phyloP scores from a whole-genome alignment of 371 early-diverging fungal species.

The Mucor velutinosus region DNA sequence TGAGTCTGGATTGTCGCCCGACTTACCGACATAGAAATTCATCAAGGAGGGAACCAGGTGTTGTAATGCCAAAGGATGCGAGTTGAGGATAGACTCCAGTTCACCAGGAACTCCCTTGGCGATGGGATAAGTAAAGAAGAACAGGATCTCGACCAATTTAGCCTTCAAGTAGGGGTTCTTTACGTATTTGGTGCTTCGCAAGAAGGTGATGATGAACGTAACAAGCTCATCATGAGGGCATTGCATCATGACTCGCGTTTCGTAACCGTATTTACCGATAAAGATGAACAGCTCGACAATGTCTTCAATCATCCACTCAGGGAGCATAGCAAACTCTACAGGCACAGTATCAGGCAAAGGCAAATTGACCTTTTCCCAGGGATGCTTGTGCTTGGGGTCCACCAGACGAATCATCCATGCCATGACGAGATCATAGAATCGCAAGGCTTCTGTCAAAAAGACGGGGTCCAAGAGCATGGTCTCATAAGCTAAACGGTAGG shows the following conservation, averaged over 20 bases:
- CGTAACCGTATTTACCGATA: conserved; percentile 62
- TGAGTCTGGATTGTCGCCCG: no score
- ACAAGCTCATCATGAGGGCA: conserved; percentile 72
- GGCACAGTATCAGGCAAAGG: conserved; percentile 61
- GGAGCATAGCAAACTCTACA: conserved; percentile 75
- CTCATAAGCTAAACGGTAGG: conserved; percentile 73
- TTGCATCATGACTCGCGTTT: conserved; percentile 59
- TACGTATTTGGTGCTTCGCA: conserved; percentile 76
- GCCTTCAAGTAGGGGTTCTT: conserved; percentile 95
- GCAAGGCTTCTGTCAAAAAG: conserved; percentile 60
- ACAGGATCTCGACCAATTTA: conserved; percentile 90
- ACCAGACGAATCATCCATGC: conserved; percentile 73
- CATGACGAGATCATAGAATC: conserved; percentile 86
- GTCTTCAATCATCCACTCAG: conserved; percentile 94
- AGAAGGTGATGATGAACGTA: conserved; percentile 78
- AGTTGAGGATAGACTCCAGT: conserved; percentile 68
- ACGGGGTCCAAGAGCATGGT: conserved; percentile 75
- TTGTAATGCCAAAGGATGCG: conserved; percentile 72
- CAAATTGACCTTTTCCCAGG: conserved; percentile 52
- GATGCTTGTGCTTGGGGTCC: conserved; percentile 57
- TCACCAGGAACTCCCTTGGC: conserved; percentile 57
- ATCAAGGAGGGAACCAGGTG: conserved; percentile 82
- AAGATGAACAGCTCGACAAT: conserved; percentile 75
- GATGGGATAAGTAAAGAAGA: conserved; percentile 69
- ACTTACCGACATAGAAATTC: conserved; percentile 85